phyloP scores from a whole-genome alignment of 179 eudicot genomes.

The Silene noctiflora region DNA sequence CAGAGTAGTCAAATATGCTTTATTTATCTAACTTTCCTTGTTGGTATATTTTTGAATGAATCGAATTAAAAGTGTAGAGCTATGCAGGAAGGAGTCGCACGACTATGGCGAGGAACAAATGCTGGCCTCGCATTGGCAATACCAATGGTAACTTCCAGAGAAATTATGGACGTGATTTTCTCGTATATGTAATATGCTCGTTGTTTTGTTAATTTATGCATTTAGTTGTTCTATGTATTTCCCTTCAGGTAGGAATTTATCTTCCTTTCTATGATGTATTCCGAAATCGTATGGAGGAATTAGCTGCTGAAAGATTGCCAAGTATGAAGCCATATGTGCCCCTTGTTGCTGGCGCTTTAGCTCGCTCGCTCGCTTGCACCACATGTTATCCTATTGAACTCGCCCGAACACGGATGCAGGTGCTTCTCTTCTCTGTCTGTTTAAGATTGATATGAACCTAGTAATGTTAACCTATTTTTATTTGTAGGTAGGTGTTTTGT shows the following conservation, averaged over 20 bases:
- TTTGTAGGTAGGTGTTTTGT: no score
- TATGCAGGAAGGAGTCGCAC: slow-evolving; percentile 75
- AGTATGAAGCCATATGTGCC: slow-evolving; percentile 15
- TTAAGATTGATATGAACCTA: background rate
- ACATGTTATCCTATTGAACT: slow-evolving; percentile 16
- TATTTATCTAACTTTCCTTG: background rate
- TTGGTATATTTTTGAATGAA: background rate
- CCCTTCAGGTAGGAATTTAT: slow-evolving; percentile 17
- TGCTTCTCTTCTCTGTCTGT: slow-evolving; percentile 9
- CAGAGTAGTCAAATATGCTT: background rate
- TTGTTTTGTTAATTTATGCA: background rate
- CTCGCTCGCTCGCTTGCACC: slow-evolving; percentile 17
- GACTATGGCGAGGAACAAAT: slow-evolving; percentile 93
- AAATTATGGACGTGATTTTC: slow-evolving; percentile 1
- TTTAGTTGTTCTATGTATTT: background rate
- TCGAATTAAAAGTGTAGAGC: slow-evolving; percentile 3
- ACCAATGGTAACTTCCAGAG: slow-evolving; percentile 58
- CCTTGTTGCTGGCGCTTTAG: slow-evolving; percentile 17
- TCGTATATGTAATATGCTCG: background rate
- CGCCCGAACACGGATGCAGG: slow-evolving; percentile 19
- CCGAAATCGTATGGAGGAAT: slow-evolving; percentile 12
- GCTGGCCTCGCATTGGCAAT: slow-evolving; percentile 86
- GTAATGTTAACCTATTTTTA: no score
- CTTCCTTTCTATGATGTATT: slow-evolving; percentile 14
- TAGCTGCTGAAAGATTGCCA: slow-evolving; percentile 1